Evolutionary conservation across 306 rosid species (phyloP).

Genomic region (Lotus japonicus): DNA sequence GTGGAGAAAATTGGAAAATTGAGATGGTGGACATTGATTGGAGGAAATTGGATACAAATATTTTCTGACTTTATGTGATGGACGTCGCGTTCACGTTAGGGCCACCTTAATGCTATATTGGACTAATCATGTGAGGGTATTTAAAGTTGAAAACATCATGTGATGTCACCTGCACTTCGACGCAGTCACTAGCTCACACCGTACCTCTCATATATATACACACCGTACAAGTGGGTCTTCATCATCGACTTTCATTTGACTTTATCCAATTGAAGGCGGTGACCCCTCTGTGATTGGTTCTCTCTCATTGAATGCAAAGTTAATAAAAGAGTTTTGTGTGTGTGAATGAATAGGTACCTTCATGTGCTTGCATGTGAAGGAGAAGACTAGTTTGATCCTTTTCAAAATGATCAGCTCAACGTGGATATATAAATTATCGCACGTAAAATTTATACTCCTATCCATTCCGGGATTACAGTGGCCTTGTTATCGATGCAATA

Average conservation of each 20-base stretch:
- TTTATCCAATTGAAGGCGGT: constrained; percentile 2
- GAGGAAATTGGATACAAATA: constrained; percentile 11
- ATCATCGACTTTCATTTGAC: constrained; percentile 15
- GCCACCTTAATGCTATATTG: constrained; percentile 15
- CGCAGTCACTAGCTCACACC: background rate
- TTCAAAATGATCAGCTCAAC: background rate
- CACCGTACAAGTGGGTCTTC: constrained; percentile 56
- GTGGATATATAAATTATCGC: background rate
- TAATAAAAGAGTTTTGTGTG: background rate
- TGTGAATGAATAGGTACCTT: background rate
- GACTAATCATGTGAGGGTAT: constrained; percentile 40
- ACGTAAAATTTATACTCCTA: background rate
- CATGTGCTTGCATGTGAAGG: constrained; percentile 54
- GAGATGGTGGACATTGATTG: constrained; percentile 30
- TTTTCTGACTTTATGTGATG: constrained; percentile 36
- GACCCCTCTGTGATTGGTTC: background rate
- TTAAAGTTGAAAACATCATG: constrained; percentile 15
- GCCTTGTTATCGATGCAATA: background rate
- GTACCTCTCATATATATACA: background rate
- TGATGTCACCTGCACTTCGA: constrained; percentile 22
- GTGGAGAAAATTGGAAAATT: constrained; percentile 2
- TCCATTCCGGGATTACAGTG: background rate
- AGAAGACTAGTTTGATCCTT: constrained; percentile 17
- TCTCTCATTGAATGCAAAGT: background rate
- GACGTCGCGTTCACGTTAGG: constrained; percentile 29